Conservation (phyloP, 2,329 filamentous ascomycete species). For the Aspergillus tanneri region DNA sequence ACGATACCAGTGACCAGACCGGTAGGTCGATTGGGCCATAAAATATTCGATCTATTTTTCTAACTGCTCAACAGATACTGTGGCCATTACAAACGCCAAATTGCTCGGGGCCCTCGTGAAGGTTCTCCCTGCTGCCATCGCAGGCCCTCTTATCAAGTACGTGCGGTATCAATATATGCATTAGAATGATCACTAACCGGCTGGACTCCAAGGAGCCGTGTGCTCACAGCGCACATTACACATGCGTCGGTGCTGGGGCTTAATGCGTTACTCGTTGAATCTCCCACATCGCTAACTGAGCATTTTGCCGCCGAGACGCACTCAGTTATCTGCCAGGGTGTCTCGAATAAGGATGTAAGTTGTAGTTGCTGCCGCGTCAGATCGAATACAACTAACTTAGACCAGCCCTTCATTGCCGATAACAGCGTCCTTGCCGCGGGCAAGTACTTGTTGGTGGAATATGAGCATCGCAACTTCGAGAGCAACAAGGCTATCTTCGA, state of each 20-base stretch:
- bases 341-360: constrained; percentile 72
- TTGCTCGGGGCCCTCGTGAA: constrained; percentile 87
- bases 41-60: background rate
- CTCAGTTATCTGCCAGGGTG: constrained; percentile 74
- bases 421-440: constrained; percentile 87
- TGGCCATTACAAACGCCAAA: constrained; percentile 87
- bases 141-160: constrained; percentile 58
- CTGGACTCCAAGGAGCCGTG: constrained; percentile 63
- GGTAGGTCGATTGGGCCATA: constrained; percentile 41
- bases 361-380: background rate
- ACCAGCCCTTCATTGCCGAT: constrained; percentile 76
- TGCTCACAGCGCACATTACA: constrained; percentile 73
- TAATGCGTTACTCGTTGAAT: constrained; percentile 84
- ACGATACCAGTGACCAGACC: constrained; percentile 72
- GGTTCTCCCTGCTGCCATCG: constrained; percentile 73
- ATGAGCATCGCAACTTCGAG: constrained; percentile 64
- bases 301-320: constrained; percentile 72
- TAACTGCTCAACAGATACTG: constrained; percentile 51
- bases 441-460: constrained; percentile 75
- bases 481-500: constrained; percentile 77
- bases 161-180: constrained; percentile 12
- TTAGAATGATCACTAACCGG: constrained; percentile 27
- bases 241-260: constrained; percentile 79
- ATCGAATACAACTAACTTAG: constrained; percentile 16
- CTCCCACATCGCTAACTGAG: constrained; percentile 67